Evolutionary conservation across 2,329 filamentous ascomycete species (phyloP), one percentile per base, ranked within the genome.

Genomic region (Colletotrichum sp.): DNA sequence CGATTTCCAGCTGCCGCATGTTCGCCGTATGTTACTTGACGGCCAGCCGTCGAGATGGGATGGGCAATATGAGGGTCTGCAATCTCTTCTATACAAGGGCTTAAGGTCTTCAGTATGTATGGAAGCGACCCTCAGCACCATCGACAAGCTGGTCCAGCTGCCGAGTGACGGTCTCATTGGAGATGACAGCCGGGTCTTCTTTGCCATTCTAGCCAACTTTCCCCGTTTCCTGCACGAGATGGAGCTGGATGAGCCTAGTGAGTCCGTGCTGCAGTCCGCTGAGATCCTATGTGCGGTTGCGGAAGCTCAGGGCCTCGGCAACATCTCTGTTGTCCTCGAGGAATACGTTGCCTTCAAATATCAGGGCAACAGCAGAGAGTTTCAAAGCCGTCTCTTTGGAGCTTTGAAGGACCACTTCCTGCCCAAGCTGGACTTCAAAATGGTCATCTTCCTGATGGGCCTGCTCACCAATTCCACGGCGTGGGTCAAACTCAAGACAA

Each of bases 401-500:
- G 94, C 96, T 8, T 89, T 99, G 60, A 92, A 93, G 72, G 92
- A 94, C 64, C 91, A 93, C 32, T 99, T 95, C 84, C 94, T 98
- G 77, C 96, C 96, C 2, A 90, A 92, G 32, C 91, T 95, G 73
- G 96, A 99, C 80, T 95, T 98, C 79, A 91, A 93, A 76, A 95
- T 95, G 87, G 86, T 99, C 13, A 95, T 96, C 1, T 98, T 98
- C 86, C 87, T 99, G 59, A 95, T 99, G 85, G 96, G 97, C 3
- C 90, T 98, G 64, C 89, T 99, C 69, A 98, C 96, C 16, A 99
- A 99, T 82, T 94, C 93, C 39, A 90, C 94, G 1, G 90, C 95
- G 4, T 98, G 96, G 95, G 95, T 99, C 84, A 98, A 98, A 83
- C 89, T 96, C 59, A 96, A 97, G 86, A 96, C 95, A 0, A 98